These are phyloP conservation scores for Coniochaeta sp. DNA, from an alignment of 2,329 filamentous ascomycete genomes.

Conservation along the genomic window DNA sequence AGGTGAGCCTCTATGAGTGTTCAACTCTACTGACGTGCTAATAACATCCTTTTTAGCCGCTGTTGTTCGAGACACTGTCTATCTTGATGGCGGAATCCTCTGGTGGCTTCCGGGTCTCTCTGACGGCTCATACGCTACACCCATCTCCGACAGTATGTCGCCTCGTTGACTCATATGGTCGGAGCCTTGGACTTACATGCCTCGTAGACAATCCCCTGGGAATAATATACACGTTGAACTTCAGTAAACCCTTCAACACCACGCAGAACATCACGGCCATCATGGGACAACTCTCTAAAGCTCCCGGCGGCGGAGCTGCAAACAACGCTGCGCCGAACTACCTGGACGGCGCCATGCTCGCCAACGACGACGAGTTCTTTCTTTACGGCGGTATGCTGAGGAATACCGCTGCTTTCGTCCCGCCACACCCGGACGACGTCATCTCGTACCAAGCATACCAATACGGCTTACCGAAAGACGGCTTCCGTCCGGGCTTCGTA, in stretches of 20 bases:
- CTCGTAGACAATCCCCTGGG: conserved; percentile 42
- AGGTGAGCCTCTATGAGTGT: conserved; percentile 24
- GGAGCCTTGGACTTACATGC: conserved; percentile 5
- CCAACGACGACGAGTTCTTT: conserved; percentile 56
- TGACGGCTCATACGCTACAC: conserved; percentile 27
- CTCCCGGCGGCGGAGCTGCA: conserved; percentile 30
- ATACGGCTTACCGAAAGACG: conserved; percentile 37
- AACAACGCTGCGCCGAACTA: conserved; percentile 50
- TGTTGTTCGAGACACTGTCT: conserved; percentile 54
- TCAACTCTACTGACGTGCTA: not conserved
- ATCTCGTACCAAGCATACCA: conserved; percentile 45
- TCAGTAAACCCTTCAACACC: conserved; percentile 48
- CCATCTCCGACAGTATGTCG: conserved; percentile 32
- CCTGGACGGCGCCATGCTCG: conserved; percentile 56
- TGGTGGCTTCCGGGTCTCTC: conserved; percentile 43
- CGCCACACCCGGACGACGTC: conserved; percentile 34
- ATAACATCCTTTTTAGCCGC: conserved; percentile 32
- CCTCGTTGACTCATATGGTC: not conserved
- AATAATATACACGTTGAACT: conserved; percentile 49
- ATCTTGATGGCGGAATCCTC: conserved; percentile 56
- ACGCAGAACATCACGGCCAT: conserved; percentile 45
- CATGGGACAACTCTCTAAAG: conserved; percentile 41
- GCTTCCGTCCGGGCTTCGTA: conserved; percentile 36
- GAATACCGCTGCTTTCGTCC: conserved; percentile 23
- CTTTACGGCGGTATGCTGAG: conserved; percentile 53